phyloP scores from a whole-genome alignment of 768 basidiomycete species.

The Leccinum incarnatum region DNA sequence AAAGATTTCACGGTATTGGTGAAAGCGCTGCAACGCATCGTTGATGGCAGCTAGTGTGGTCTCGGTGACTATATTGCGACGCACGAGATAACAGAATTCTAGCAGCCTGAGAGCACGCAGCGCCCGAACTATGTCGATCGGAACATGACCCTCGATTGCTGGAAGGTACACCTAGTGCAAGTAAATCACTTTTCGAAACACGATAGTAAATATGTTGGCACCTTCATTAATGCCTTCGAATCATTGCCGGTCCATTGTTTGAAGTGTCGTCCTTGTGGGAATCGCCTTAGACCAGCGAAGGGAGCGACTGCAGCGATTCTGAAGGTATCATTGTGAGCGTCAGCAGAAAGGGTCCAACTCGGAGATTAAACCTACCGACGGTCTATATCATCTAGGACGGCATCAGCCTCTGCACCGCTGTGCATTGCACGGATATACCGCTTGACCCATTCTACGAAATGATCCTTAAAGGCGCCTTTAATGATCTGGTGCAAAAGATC shows the following conservation, averaged over 20 bases:
- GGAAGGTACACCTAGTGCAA: not conserved
- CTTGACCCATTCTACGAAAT: not conserved
- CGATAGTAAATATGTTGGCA: not conserved
- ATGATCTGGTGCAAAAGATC: not conserved
- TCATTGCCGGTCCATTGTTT: not conserved
- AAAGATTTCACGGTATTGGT: not conserved
- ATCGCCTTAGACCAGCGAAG: not conserved
- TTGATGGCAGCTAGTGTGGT: not conserved
- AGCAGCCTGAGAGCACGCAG: not conserved
- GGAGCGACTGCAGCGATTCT: not conserved
- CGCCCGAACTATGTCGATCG: not conserved
- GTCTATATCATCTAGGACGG: not conserved
- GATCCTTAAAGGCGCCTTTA: not conserved
- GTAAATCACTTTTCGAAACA: too few species aligned
- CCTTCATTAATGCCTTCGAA: not conserved
- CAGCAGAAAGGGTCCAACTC: too few species aligned
- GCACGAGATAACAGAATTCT: not conserved
- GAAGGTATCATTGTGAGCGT: not conserved
- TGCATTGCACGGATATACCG: not conserved
- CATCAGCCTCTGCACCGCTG: not conserved
- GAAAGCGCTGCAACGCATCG: not conserved
- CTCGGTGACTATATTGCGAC: not conserved
- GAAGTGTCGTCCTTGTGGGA: not conserved
- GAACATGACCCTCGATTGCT: not conserved
- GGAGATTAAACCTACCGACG: not conserved